phyloP scores from a whole-genome alignment of 139 green algal genomes.

The Prasinococcaceae sp. region DNA sequence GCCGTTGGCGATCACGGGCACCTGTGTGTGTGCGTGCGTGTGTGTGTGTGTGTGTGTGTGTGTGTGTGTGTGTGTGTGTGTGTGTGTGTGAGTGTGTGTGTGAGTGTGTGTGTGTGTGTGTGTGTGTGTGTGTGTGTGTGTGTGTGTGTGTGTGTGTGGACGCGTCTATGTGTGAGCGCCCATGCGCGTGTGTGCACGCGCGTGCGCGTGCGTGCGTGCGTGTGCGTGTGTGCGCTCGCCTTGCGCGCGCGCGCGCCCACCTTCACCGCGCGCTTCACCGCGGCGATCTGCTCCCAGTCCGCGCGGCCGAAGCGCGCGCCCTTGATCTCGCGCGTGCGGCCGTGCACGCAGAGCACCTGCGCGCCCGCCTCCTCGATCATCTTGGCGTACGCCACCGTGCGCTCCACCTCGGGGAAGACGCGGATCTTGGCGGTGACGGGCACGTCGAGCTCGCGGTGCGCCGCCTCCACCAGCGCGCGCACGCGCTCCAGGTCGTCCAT shows the following conservation, averaged over 20 bases:
- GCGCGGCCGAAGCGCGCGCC: conserved; percentile 32
- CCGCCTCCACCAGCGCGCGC: conserved; percentile 10
- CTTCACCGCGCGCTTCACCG: conserved; percentile 21
- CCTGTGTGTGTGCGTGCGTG: no score
- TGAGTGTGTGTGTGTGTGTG: no score
- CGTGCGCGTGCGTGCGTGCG: no score
- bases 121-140: no score
- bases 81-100: no score
- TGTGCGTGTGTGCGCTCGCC: no score
- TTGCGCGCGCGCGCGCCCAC: not conserved
- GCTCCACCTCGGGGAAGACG: conserved; percentile 60
- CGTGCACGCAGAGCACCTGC: conserved; percentile 83
- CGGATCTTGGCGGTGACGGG: conserved; percentile 55
- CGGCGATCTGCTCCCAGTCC: conserved; percentile 69
- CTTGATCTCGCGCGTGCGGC: conserved; percentile 84
- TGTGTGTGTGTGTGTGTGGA: no score
- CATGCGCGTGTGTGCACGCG: no score
- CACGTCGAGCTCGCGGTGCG: not conserved
- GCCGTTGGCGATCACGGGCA: conserved; percentile 38
- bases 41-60: no score
- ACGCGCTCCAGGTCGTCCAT: conserved; percentile 39
- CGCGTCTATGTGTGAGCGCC: no score
- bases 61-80: no score
- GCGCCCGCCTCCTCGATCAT: conserved; percentile 77
- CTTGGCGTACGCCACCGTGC: conserved; percentile 78